Evolutionary conservation across 352 stramenopile genomes (phyloP), one percentile per base, ranked within the genome.

Genomic region (Phytophthora agathidicida): DNA sequence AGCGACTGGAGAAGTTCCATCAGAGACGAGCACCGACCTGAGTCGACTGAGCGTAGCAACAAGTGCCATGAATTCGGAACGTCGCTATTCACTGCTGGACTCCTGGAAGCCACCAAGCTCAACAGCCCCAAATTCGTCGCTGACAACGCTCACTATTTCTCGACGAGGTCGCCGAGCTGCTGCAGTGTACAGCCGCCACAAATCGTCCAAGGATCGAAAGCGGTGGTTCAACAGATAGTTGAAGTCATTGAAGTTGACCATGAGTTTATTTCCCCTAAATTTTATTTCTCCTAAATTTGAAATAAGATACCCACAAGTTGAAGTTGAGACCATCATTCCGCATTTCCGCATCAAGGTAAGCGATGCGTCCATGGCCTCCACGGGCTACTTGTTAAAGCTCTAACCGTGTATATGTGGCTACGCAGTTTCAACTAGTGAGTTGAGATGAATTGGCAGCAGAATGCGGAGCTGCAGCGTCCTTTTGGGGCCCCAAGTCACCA

Each of bases 71-170:
- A 57, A 37, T 6, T 83, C 77, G 0, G 73, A 86, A 45, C 75
- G 83, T 32, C 83, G 83, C 2, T 88, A 86, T 51, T 93, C 83
- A 7, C 41, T 93, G 45, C 60, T 91, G 30, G 83, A 91, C 39
- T 86, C 80, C 8, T 93, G 83, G 83, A 87, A 87, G 28, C 49
- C 67, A 1, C 81, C 83, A 41, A 75, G 60, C 5, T 88, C 79
- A 17, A 66, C 65, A 7, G 71, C 75, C 30, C 78, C 72, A 24
- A 91, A 80, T 56, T 76, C 81, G 19, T 77, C 83, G 38, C 77
- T 93, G 19, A 88, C 79, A 17, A 80, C 68, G 22, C 68, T 93
- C 50, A 93, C 83, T 1, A 91, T 91, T 35, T 90, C 83, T 0
- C 50, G 76, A 23, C 81, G 81, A 33, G 81, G 81, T 5, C 75